Evolutionary conservation across 352 stramenopile genomes (phyloP).

Genomic region (Phytophthora fragariae): DNA sequence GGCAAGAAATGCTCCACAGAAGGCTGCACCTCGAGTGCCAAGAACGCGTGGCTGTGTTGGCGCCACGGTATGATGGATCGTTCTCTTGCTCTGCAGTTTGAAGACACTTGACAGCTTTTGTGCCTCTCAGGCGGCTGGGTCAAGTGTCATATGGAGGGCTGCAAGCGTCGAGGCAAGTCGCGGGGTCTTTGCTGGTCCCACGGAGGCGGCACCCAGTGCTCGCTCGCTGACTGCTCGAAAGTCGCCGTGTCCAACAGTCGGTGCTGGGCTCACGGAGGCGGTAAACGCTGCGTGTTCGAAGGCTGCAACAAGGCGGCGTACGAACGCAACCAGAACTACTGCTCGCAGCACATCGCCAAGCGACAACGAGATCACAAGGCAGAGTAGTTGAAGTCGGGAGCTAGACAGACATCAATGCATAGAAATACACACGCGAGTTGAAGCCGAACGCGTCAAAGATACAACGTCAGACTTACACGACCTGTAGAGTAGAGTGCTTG

Average conservation of each 20-base stretch:
- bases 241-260: slow-evolving; percentile 49
- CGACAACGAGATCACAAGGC: neutral
- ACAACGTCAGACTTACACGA: slow-evolving; percentile 18
- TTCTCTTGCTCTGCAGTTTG: neutral
- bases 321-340: slow-evolving; percentile 53
- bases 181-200: slow-evolving; percentile 58
- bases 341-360: slow-evolving; percentile 41
- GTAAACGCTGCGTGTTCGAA: slow-evolving; percentile 44
- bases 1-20: slow-evolving; percentile 47
- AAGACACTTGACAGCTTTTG: neutral
- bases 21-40: slow-evolving; percentile 46
- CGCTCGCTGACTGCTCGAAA: slow-evolving; percentile 31
- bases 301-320: slow-evolving; percentile 51
- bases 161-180: slow-evolving; percentile 47
- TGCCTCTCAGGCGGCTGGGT: slow-evolving; percentile 39
- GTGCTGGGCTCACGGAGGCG: slow-evolving; percentile 51
- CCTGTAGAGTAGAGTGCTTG: slow-evolving; percentile 32
- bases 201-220: slow-evolving; percentile 50
- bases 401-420: slow-evolving; percentile 6
- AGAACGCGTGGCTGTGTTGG: slow-evolving; percentile 50
- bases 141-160: slow-evolving; percentile 50
- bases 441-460: neutral
- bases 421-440: slow-evolving; percentile 7
- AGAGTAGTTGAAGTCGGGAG: neutral
- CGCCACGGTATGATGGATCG: slow-evolving; percentile 35